Percentiles rank a stretch among this genome's conserved stretches.
Evolutionary conservation across 1,284 basidiomycete species (phyloP).

Genomic region (Ustilago esculenta): DNA sequence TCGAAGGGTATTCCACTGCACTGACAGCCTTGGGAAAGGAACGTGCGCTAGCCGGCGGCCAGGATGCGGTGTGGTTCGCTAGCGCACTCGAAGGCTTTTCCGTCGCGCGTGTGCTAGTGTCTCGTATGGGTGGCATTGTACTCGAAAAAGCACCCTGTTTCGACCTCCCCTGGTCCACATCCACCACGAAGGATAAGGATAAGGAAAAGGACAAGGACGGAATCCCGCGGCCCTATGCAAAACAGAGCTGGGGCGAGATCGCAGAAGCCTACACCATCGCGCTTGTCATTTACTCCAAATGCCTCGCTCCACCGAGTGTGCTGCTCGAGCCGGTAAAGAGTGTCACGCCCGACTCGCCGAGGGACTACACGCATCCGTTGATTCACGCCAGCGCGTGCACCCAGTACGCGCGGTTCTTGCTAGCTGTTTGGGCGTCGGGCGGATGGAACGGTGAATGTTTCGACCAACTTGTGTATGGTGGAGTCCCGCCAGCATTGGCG

Average conservation of each 20-base stretch:
- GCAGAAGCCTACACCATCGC: conserved; percentile 64
- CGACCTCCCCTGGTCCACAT: conserved; percentile 36
- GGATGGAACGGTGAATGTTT: conserved; percentile 66
- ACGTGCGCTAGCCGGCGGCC: conserved; percentile 63
- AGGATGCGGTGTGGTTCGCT: conserved; percentile 66
- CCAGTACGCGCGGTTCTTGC: conserved; percentile 60
- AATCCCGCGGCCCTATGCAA: conserved; percentile 38
- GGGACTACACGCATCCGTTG: conserved; percentile 65
- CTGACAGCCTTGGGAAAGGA: conserved; percentile 55
- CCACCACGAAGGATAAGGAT: conserved; percentile 48
- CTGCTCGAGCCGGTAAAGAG: conserved; percentile 53
- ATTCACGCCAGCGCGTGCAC: conserved; percentile 62
- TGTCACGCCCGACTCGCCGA: conserved; percentile 60
- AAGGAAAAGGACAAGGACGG: conserved; percentile 55
- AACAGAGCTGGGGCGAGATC: conserved; percentile 59
- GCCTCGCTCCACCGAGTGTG: conserved; percentile 60
- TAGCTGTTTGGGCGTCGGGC: conserved; percentile 62
- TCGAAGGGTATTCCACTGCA: conserved; percentile 53
- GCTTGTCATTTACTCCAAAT: conserved; percentile 62
- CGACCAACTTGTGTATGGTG: conserved; percentile 65
- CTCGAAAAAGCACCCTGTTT: conserved; percentile 58
- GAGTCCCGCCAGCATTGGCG: conserved; percentile 59
- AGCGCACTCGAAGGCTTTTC: conserved; percentile 64
- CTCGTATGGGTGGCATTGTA: conserved; percentile 58
- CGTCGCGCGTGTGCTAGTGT: conserved; percentile 56